These are phyloP conservation scores for Ustilaginoidea virens DNA, from an alignment of 2,329 filamentous ascomycete species.

Conservation along the genomic window DNA sequence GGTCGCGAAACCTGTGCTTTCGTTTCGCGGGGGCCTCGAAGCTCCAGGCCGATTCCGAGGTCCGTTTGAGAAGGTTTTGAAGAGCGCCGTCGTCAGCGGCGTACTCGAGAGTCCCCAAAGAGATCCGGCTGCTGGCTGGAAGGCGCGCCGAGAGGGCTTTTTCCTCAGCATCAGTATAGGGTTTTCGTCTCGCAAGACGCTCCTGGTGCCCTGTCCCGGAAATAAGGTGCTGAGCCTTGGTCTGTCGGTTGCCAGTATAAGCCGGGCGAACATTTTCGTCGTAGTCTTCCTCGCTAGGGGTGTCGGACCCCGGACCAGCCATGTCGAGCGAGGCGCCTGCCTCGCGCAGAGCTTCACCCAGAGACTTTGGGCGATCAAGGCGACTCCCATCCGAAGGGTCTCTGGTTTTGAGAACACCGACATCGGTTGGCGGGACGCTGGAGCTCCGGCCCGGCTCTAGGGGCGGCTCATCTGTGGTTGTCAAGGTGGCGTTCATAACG, in stretches of 20 bases:
- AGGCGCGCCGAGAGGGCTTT: too few species aligned
- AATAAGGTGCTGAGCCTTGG: too few species aligned
- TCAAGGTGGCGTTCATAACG: too few species aligned
- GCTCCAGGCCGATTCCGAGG: constrained; percentile 11
- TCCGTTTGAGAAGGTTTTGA: constrained; percentile 13
- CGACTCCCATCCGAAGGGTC: not conserved
- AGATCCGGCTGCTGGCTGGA: too few species aligned
- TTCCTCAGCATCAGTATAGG: too few species aligned
- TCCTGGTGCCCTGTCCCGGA: too few species aligned
- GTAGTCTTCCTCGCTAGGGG: constrained; percentile 30
- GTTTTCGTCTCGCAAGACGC: too few species aligned
- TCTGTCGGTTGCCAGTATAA: constrained; percentile 6
- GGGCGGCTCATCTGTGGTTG: too few species aligned
- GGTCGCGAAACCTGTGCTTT: constrained; percentile 22
- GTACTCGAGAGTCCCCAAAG: constrained; percentile 11
- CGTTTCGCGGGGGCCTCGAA: constrained; percentile 5
- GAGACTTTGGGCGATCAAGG: constrained; percentile 8
- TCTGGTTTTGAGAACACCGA: too few species aligned
- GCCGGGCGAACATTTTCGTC: constrained; percentile 20
- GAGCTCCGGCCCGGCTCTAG: too few species aligned
- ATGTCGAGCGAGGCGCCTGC: constrained; percentile 11
- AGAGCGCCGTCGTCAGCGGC: constrained; percentile 15
- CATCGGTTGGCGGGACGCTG: too few species aligned
- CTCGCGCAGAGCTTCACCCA: constrained; percentile 13
- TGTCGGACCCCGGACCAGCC: constrained; percentile 17